Base-by-base conservation (phyloP, 495 filamentous ascomycete genomes). In the Aspergillus baeticus region DNA sequence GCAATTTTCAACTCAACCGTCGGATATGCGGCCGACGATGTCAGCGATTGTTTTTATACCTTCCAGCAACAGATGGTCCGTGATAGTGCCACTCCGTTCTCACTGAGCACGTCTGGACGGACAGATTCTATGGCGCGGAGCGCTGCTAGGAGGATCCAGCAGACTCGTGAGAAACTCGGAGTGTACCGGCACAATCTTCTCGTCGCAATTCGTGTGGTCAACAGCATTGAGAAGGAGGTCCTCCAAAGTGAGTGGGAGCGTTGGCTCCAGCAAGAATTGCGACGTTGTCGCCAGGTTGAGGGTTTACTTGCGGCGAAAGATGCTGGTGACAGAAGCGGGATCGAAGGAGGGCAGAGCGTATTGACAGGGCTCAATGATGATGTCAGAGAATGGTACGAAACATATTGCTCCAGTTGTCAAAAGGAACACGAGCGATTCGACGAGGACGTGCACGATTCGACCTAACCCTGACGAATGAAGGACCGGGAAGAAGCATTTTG, bases 111-210 rank as follows among this genome's bases (percentile, higher is more conserved):
- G n/a, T 69, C 68, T 2, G 41, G 66, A 0, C 62, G 70, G 6
- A 66, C 66, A 34, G 72, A 79, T 21, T 59, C 70, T 15, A 54
- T 84, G 22, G 83, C 82, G 54, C 80, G 78, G 52, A 79, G 81
- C 15, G 82, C 86, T 21, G 82, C 83, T 6, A 80, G 77, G 8
- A 84, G 90, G 2, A 77, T 96, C 29, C 81, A 87, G 26, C 82
- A 85, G 49, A 92, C 91, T 13, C 81, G 92, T 6, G 87, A 95
- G 71, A 81, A 86, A 33, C 83, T 98, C 2, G 94, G 88, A 10
- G 70, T 81, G 11, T 93, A 96, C 68, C 82, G 94, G n/a, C 90
- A 98, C 65, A 91, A 98, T 63, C 78, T 98, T 18, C 75, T 98
- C 1, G 92, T 98, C 5, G 91, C 92, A 14, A 81, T 98, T 73